Percentiles rank a stretch among this genome's conserved stretches.
These are phyloP conservation scores for Nicotiana rustica DNA, from an alignment of 305 asterid genomes.

Conservation along the genomic window DNA sequence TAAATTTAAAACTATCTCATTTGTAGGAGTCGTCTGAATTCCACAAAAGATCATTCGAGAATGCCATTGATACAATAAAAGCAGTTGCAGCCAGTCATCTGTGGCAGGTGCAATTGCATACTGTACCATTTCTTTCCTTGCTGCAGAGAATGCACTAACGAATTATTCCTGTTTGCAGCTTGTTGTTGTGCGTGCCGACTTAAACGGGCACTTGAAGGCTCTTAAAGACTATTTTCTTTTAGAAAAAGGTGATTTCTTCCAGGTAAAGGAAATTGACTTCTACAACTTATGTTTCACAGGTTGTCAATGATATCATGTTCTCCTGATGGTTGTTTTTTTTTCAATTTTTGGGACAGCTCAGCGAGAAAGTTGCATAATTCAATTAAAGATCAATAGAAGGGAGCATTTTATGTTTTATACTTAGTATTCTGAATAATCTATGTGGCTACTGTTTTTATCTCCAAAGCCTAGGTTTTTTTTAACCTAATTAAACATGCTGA, in stretches of 20 bases:
- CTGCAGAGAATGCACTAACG: slow-evolving; percentile 36
- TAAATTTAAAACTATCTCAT: slow-evolving; percentile 25
- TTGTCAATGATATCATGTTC: slow-evolving; percentile 13
- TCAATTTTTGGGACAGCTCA: neutral
- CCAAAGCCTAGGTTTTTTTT: neutral
- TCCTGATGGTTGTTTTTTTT: neutral
- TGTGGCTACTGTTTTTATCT: neutral
- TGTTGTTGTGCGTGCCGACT: slow-evolving; percentile 96
- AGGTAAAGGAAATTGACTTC: slow-evolving; percentile 57
- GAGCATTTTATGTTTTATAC: slow-evolving; percentile 12
- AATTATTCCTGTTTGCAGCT: slow-evolving; percentile 68
- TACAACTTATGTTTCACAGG: slow-evolving; percentile 7
- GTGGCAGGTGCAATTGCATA: slow-evolving; percentile 82
- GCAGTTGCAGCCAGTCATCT: slow-evolving; percentile 98
- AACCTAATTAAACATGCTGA: neutral
- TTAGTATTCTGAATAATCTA: neutral
- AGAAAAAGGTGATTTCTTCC: slow-evolving; percentile 98
- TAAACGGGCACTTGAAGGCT: slow-evolving; percentile 98
- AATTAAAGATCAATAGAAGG: slow-evolving; percentile 11
- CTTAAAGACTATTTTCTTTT: slow-evolving; percentile 97
- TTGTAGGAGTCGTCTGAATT: slow-evolving; percentile 92
- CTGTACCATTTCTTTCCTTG: slow-evolving; percentile 35
- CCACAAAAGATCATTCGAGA: slow-evolving; percentile 94
- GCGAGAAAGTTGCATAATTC: slow-evolving; percentile 9
- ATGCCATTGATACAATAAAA: slow-evolving; percentile 77